Percentiles rank a stretch among this genome's conserved stretches.
Evolutionary conservation across 257 asterid species (phyloP).

Genomic region (Solanum arcanum): DNA sequence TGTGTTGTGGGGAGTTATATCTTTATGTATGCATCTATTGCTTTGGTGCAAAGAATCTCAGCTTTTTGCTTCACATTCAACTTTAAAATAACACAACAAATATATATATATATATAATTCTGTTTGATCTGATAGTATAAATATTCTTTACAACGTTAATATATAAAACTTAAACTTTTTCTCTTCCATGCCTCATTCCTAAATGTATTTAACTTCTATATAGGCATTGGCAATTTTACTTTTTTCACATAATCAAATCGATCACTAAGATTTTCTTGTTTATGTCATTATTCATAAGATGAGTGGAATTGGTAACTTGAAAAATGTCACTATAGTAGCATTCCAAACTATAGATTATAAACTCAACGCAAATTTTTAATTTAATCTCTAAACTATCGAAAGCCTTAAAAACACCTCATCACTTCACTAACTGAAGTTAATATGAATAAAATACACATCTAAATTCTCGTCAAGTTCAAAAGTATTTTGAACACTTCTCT

Average conservation of each 20-base stretch:
- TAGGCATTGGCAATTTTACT: neutral
- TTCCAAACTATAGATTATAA: neutral
- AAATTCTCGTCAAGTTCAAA: too few species aligned
- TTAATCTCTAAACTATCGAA: too few species aligned
- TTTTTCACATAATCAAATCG: neutral
- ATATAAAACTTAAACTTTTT: neutral
- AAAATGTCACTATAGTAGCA: neutral
- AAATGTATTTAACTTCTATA: neutral
- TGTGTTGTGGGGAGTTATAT: neutral
- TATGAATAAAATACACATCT: neutral
- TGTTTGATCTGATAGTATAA: neutral
- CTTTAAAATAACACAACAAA: neutral
- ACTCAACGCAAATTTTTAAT: too few species aligned
- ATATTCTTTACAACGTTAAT: neutral
- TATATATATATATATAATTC: neutral
- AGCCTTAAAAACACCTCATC: neutral
- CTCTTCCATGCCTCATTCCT: neutral
- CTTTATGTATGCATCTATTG: neutral
- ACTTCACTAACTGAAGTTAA: neutral
- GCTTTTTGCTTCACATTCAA: slow-evolving; percentile 4
- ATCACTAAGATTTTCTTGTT: neutral
- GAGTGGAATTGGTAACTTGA: neutral
- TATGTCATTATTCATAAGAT: neutral
- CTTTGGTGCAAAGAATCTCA: slow-evolving; percentile 22
- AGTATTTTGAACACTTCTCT: too few species aligned